Conservation (phyloP, 306 rosid species). For the Fagus crenata region DNA sequence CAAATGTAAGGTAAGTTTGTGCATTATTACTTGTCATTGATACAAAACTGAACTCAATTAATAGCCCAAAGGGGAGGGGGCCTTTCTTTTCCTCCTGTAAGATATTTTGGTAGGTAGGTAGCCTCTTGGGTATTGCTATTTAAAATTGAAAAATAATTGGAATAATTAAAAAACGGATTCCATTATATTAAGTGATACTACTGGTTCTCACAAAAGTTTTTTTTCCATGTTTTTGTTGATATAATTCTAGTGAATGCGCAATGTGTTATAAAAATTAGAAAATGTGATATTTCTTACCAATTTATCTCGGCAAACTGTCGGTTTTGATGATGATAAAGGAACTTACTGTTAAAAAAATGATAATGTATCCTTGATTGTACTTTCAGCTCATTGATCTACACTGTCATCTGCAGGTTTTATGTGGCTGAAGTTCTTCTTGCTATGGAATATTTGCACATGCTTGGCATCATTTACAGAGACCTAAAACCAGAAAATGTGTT, state of each 20-base stretch:
- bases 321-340: background rate
- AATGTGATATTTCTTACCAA: background rate
- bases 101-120: background rate
- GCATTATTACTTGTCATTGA: background rate
- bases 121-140: background rate
- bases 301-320: background rate
- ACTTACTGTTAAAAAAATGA: conserved; percentile 8
- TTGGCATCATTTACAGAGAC: conserved; percentile 90
- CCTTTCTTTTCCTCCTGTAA: background rate
- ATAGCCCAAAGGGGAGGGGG: background rate
- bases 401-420: conserved; percentile 68
- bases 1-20: background rate
- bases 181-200: too few relatives aligned
- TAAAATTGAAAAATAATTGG: too few relatives aligned
- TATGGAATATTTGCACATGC: conserved; percentile 98
- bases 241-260: background rate
- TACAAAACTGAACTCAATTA: background rate
- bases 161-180: too few relatives aligned
- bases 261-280: background rate
- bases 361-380: background rate
- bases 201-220: too few relatives aligned
- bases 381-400: conserved; percentile 20
- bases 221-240: too few relatives aligned
- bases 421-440: conserved; percentile 98
- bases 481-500: conserved; percentile 93